Evolutionary conservation across 495 filamentous ascomycete genomes (phyloP), one percentile per base, ranked within the genome.

Genomic region (Lichina pygmaea): DNA sequence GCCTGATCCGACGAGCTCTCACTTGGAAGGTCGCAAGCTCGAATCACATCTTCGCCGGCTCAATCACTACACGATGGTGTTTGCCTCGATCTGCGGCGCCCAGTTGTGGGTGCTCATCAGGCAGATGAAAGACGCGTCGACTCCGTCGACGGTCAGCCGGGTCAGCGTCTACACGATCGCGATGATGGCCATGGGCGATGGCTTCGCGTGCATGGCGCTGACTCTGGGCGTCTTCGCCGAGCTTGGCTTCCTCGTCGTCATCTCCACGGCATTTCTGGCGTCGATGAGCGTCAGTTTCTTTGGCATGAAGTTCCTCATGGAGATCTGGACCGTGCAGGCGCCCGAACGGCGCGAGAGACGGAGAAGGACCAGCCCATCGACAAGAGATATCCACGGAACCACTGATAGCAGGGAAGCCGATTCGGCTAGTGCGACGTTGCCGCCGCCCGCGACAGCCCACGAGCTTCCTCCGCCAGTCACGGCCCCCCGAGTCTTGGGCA

Each of bases 41-140:
- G 85, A 93, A 54, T 63, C 78, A 10, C 78, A 75, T 49, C 65
- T 77, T 31, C 66, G 71, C 52, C 66, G 65, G 49, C 75, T 73
- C 13, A 73, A 77, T 49, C 66, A 66, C 33, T 75, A 77, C 56
- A 66, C 84, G 13, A 65, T 91, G 13, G 58, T 72, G 8, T 72
- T 82, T 50, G 73, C 73, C 9, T 57, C 64, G 13, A 59, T 81
- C 4, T 60, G 81, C 41, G 69, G 71, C 50, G 71, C 61, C 0
- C 83, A 95, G 54, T 67, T 93, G 15, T 63, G 71, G 45, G 61
- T 93, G 8, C 66, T 91, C 41, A 72, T 86, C 49, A 61, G 71
- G 41, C 89, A 97, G 60, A 78, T 91, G 62, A 86, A 85, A 56
- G 83, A 94, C 51, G 73, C 85, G 5, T 83, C 73, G 33, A 97